Evolutionary conservation across 2,329 filamentous ascomycete genomes (phyloP).

Genomic region (Alternaria atra): DNA sequence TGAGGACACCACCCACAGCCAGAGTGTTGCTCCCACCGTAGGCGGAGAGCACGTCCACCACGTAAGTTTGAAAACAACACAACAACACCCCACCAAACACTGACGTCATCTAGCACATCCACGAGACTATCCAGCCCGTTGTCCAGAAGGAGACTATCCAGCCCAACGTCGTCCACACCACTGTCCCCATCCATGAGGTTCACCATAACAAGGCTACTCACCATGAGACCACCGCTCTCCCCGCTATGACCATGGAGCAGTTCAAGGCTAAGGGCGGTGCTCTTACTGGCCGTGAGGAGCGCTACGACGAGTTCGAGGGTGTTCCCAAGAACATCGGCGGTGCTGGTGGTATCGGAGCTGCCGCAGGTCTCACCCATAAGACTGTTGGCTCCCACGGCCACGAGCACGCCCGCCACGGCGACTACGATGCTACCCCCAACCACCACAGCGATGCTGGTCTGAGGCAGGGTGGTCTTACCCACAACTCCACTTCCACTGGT

Average conservation of each 20-base stretch:
- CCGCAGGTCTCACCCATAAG: conserved; percentile 30
- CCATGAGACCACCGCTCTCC: conserved; percentile 71
- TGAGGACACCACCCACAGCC: conserved; percentile 60
- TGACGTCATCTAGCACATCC: conserved; percentile 58
- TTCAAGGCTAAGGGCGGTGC: conserved; percentile 67
- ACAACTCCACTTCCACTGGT: not conserved
- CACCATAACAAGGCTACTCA: conserved; percentile 74
- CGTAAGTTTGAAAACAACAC: conserved; percentile 22
- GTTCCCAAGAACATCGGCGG: conserved; percentile 63
- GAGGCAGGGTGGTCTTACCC: not conserved
- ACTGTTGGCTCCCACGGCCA: conserved; percentile 18
- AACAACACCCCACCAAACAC: not conserved
- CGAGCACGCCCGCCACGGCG: conserved; percentile 28
- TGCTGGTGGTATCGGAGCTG: conserved; percentile 23
- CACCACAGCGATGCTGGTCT: conserved; percentile 7
- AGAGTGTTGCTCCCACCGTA: conserved; percentile 59
- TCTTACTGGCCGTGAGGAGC: conserved; percentile 63
- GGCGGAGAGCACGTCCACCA: conserved; percentile 72
- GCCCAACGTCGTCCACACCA: conserved; percentile 74
- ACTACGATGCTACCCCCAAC: conserved; percentile 20
- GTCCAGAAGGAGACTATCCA: conserved; percentile 75
- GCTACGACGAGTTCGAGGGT: conserved; percentile 68
- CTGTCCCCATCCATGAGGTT: conserved; percentile 74
- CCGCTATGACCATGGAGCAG: conserved; percentile 70
- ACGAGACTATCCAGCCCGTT: conserved; percentile 75